Percentiles rank a stretch among this genome's conserved stretches.
Conservation (phyloP, 495 filamentous ascomycete species). For the Tuber melanosporum region DNA sequence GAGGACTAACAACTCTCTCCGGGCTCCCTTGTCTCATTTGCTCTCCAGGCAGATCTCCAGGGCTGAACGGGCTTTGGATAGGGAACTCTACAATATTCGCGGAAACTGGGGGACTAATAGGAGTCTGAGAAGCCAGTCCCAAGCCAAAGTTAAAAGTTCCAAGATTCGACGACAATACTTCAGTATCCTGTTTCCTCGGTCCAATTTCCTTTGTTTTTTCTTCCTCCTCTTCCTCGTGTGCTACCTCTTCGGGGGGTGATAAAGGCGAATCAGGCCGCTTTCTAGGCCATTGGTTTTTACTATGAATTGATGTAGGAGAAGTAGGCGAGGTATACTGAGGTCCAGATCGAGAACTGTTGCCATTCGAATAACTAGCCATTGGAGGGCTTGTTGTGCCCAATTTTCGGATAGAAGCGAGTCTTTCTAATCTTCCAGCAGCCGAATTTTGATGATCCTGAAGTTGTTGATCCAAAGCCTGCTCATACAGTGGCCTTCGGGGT, state of each 20-base stretch:
- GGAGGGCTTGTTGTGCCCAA: constrained; percentile 51
- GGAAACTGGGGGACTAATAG: constrained; percentile 33
- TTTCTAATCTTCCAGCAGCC: constrained; percentile 70
- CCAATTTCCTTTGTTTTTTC: constrained; percentile 2
- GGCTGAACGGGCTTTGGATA: constrained; percentile 32
- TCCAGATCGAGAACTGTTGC: constrained; percentile 39
- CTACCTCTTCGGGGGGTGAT: constrained; percentile 23
- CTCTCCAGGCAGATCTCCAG: constrained; percentile 28
- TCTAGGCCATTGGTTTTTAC: constrained; percentile 27
- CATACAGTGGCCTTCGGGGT: constrained; percentile 67
- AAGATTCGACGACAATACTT: constrained; percentile 23
- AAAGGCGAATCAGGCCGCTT: constrained; percentile 30
- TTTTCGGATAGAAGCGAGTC: constrained; percentile 55
- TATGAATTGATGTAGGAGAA: constrained; percentile 19
- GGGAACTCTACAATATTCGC: constrained; percentile 29
- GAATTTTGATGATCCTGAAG: constrained; percentile 73
- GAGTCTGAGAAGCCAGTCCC: constrained; percentile 29
- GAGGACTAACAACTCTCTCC: constrained; percentile 8
- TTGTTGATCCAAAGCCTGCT: constrained; percentile 72
- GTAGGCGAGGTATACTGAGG: constrained; percentile 11
- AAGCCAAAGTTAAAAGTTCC: constrained; percentile 39
- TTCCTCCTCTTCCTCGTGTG: constrained; percentile 11
- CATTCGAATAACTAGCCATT: constrained; percentile 45
- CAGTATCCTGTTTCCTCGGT: constrained; percentile 1
- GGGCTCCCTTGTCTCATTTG: constrained; percentile 14